Evolutionary conservation across 2,329 filamentous ascomycete species (phyloP).

Genomic region (Sphaerulina vaccinii): DNA sequence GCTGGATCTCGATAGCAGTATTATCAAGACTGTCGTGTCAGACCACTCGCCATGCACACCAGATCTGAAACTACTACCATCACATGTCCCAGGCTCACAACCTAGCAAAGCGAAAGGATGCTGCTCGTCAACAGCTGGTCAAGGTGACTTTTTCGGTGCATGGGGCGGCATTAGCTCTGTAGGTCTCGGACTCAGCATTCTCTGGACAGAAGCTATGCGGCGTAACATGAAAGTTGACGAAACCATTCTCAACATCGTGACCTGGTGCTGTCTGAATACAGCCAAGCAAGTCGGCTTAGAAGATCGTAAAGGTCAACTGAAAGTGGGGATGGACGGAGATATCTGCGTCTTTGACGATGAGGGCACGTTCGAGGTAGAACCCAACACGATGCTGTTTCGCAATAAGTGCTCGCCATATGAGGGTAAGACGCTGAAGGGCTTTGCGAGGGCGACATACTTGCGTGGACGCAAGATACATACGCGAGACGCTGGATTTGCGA

Average conservation of each 20-base stretch:
- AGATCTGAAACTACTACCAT: constrained; percentile 82
- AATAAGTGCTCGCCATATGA: constrained; percentile 93
- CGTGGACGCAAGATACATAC: constrained; percentile 73
- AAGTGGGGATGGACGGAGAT: constrained; percentile 82
- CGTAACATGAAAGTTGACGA: constrained; percentile 54
- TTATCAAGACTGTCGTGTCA: constrained; percentile 87
- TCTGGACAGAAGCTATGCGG: constrained; percentile 73
- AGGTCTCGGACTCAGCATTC: constrained; percentile 84
- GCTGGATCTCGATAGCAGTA: constrained; percentile 60
- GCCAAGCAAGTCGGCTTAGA: constrained; percentile 83
- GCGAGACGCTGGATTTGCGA: constrained; percentile 62
- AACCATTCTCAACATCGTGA: constrained; percentile 73
- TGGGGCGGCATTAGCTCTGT: constrained; percentile 97
- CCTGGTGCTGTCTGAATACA: constrained; percentile 82
- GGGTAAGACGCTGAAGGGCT: constrained; percentile 71
- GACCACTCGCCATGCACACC: constrained; percentile 97
- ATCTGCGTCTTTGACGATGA: constrained; percentile 88
- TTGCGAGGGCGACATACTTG: constrained; percentile 83
- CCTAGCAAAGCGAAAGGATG: constrained; percentile 35
- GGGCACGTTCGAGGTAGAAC: constrained; percentile 67
- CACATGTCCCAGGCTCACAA: constrained; percentile 56
- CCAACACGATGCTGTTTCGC: constrained; percentile 87
- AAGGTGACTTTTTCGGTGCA: constrained; percentile 88
- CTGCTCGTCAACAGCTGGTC: constrained; percentile 60
- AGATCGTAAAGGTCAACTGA: constrained; percentile 76